These are phyloP conservation scores for Hypoxylon crocopeplum DNA, from an alignment of 495 filamentous ascomycete genomes.

Conservation along the genomic window DNA sequence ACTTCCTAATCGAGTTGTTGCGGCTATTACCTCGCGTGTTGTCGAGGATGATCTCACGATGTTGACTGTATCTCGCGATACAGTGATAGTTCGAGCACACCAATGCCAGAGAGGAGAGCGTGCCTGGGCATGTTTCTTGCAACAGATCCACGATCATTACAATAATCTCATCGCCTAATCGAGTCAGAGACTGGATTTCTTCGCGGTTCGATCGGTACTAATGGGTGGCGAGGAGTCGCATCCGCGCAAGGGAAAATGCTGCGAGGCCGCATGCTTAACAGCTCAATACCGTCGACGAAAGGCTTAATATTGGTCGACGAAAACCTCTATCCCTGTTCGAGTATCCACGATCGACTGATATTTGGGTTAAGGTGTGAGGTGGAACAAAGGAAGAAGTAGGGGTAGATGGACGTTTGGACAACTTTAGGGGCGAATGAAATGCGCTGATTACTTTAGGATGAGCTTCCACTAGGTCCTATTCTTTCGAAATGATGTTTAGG, in stretches of 20 bases:
- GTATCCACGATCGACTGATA: too few relatives aligned
- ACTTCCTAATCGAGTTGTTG: neutral
- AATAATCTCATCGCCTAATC: constrained; percentile 5
- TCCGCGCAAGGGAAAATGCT: too few relatives aligned
- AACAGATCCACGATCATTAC: neutral
- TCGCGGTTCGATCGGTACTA: neutral
- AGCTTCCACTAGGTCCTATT: too few relatives aligned
- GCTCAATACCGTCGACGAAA: neutral
- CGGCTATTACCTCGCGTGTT: neutral
- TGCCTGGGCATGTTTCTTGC: neutral
- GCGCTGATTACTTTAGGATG: too few relatives aligned
- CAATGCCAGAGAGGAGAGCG: neutral
- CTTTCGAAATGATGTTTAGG: too few relatives aligned
- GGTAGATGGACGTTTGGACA: too few relatives aligned
- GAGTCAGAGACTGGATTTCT: neutral
- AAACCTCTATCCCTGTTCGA: too few relatives aligned
- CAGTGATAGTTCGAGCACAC: constrained; percentile 5
- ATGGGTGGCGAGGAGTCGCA: neutral
- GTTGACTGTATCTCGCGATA: constrained; percentile 1
- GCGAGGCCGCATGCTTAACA: too few relatives aligned
- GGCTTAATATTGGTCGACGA: too few relatives aligned
- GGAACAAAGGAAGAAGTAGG: too few relatives aligned
- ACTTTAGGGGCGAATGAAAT: too few relatives aligned
- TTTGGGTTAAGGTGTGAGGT: too few relatives aligned
- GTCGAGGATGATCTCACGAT: constrained; percentile 1